A percentile compares a stretch with the other conserved stretches of the same genome.
phyloP scores from a whole-genome alignment of 148 eudicot species.

The Tetragonia tetragonoides region DNA sequence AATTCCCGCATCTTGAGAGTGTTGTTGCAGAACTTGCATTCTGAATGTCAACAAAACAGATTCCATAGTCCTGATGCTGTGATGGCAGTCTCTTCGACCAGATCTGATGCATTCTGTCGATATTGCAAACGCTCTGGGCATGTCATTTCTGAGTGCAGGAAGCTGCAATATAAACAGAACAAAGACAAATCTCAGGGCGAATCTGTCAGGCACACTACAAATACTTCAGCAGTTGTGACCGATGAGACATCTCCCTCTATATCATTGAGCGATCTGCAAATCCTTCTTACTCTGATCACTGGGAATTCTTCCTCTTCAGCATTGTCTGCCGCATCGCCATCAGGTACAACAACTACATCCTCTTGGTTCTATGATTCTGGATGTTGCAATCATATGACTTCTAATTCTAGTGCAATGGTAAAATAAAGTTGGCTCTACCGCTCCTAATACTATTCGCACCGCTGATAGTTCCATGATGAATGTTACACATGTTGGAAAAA shows the following conservation, averaged over 20 bases:
- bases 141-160: neutral
- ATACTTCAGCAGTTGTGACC: too few relatives aligned
- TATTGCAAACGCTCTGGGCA: neutral
- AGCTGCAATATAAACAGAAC: too few relatives aligned
- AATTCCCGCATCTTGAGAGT: neutral
- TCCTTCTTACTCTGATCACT: neutral
- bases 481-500: neutral
- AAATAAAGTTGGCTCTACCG: neutral
- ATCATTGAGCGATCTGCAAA: too few relatives aligned
- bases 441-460: neutral
- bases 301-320: neutral
- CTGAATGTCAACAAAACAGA: neutral
- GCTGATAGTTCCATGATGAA: neutral
- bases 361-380: neutral
- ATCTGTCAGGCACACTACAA: too few relatives aligned
- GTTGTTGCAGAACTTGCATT: neutral
- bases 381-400: neutral
- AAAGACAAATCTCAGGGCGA: neutral
- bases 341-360: neutral
- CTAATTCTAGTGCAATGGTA: neutral
- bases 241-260: neutral
- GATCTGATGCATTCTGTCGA: neutral
- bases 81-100: neutral
- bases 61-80: neutral
- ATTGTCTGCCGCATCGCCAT: neutral